Evolutionary conservation across 352 stramenopile genomes (phyloP), one percentile per base, ranked within the genome.

Genomic region (Phytopythium aichiense): DNA sequence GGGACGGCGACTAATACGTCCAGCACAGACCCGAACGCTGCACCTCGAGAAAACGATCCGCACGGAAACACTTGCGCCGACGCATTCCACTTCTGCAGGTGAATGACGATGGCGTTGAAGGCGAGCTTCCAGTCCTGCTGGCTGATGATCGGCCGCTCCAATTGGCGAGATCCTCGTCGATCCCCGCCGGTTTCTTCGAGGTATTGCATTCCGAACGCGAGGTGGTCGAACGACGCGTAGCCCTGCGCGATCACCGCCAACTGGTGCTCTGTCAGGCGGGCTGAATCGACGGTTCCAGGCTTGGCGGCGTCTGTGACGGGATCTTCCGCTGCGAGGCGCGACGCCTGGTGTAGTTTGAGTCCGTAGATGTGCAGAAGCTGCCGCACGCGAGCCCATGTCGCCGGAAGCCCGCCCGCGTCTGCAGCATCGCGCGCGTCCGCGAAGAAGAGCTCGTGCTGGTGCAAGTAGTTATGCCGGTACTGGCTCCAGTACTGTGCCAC

Each of bases 11-110:
- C 81, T 15, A 95, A 63, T 15, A 93, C 48, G 61, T 93, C 82
- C 7, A 95, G 63, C 2, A 89, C 83, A 1, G 86, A 95, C 38
- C 84, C 74, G 43, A 79, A 91, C 7, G 78, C 76, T 2, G 84
- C 82, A 6, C 82, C 79, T 40, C 86, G 81, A 28, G 82, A 82
- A 40, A 95, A 92, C 2, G 79, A 78, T 2, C 82, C 82, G 66
- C 84, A 92, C 0, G 84, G 74, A 53, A 88, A 92, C 33, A 91
- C 66, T 40, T 87, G 67, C n/a, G 81, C 76, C 0, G 63, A 54
- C 22, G 71, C 46, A 42, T 79, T 73, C 71, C 73, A 87, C 31
- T 81, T 77, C 49, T 76, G 79, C 28, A 93, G 45, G 57, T 91
- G 76, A 42, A 89, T 76, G 20, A 72, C 67, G 42, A 91, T 80